Percentiles rank a stretch among this genome's conserved stretches.
phyloP scores from a whole-genome alignment of 2,329 filamentous ascomycete species.

The Seiridium cupressi region DNA sequence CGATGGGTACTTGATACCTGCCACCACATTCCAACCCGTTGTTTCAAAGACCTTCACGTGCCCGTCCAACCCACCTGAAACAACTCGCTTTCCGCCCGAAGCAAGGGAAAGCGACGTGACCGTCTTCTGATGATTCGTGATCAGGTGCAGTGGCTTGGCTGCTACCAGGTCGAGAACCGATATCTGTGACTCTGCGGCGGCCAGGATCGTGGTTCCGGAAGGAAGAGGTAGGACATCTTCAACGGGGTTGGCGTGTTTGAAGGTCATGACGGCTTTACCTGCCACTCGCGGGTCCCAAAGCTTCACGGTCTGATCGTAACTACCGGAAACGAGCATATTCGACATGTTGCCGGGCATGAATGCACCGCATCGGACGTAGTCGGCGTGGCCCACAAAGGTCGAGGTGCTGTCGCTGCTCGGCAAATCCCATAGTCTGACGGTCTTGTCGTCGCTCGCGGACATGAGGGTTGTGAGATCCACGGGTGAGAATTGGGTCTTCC shows the following conservation, averaged over 20 bases:
- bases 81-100: conserved; percentile 74
- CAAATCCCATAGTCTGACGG: conserved; percentile 91
- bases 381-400: conserved; percentile 81
- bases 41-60: conserved; percentile 98
- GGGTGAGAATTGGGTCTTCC: conserved; percentile 89
- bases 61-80: conserved; percentile 88
- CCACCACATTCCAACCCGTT: conserved; percentile 92
- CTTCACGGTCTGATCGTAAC: conserved; percentile 91
- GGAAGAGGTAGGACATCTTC: conserved; percentile 87
- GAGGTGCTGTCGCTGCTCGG: conserved; percentile 73
- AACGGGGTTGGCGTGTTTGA: conserved; percentile 88
- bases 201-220: conserved; percentile 81
- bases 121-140: conserved; percentile 96
- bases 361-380: conserved; percentile 85
- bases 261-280: conserved; percentile 74
- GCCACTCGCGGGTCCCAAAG: conserved; percentile 87
- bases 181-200: conserved; percentile 81
- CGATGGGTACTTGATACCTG: conserved; percentile 87
- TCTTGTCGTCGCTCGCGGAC: conserved; percentile 89
- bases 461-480: conserved; percentile 82
- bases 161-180: conserved; percentile 91
- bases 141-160: conserved; percentile 79
- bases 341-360: conserved; percentile 77
- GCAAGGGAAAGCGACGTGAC: conserved; percentile 85
- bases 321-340: conserved; percentile 82